Evolutionary conservation across 345 rosid species (phyloP).

Genomic region (Aethionema arabicum): DNA sequence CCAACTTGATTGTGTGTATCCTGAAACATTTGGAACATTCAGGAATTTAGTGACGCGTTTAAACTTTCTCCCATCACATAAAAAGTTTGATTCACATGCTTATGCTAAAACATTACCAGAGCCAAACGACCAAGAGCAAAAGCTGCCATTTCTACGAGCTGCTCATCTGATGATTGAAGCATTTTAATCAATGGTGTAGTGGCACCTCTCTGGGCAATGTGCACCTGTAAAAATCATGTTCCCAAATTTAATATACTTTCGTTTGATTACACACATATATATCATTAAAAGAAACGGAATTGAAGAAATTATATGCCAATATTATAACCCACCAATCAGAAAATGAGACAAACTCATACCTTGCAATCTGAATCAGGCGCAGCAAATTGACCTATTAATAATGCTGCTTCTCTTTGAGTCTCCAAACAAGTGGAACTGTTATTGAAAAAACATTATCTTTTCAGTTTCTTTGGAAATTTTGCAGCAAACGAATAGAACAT

Average conservation of each 20-base stretch:
- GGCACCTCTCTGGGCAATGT: conserved; percentile 81
- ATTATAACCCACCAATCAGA: not conserved
- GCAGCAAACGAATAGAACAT: conserved; percentile 12
- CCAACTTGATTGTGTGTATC: conserved; percentile 87
- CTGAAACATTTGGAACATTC: conserved; percentile 33
- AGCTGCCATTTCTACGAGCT: conserved; percentile 75
- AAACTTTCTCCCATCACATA: not conserved
- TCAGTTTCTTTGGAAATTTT: too few species aligned
- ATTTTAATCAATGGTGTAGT: conserved; percentile 62
- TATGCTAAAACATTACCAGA: conserved; percentile 47
- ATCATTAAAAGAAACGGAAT: not conserved
- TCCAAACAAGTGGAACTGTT: conserved; percentile 66
- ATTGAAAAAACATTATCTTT: conserved; percentile 16
- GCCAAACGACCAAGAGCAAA: conserved; percentile 85
- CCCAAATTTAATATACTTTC: not conserved
- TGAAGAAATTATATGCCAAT: not conserved
- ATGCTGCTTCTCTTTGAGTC: conserved; percentile 78
- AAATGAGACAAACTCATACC: conserved; percentile 41
- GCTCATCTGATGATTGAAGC: conserved; percentile 63
- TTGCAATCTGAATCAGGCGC: conserved; percentile 77
- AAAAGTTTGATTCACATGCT: conserved; percentile 16
- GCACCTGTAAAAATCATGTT: conserved; percentile 50
- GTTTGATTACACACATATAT: conserved; percentile 6
- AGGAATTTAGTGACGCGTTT: not conserved
- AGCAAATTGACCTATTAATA: conserved; percentile 80